These are phyloP conservation scores for Fusarium begoniae DNA, from an alignment of 2,329 filamentous ascomycete species.

Conservation along the genomic window DNA sequence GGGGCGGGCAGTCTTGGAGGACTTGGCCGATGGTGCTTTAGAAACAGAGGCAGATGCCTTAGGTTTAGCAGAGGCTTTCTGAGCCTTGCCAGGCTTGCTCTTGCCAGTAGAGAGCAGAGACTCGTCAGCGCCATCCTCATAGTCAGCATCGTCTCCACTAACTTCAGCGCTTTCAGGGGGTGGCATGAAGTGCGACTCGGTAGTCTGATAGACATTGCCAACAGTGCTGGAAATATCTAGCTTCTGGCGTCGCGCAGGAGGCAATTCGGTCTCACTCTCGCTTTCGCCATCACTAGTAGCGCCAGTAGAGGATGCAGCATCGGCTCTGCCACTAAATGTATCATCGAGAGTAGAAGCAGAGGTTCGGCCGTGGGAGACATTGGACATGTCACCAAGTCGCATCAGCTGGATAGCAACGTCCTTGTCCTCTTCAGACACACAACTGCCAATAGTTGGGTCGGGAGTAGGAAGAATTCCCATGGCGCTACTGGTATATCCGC, in stretches of 20 bases:
- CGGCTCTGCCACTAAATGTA: constrained; percentile 89
- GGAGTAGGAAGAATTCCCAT: constrained; percentile 83
- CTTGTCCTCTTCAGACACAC: constrained; percentile 92
- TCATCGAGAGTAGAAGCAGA: constrained; percentile 95
- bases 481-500: constrained; percentile 59
- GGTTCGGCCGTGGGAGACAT: constrained; percentile 90
- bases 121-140: constrained; percentile 47
- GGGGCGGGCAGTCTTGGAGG: constrained; percentile 55
- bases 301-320: constrained; percentile 83
- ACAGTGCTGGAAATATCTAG: constrained; percentile 55
- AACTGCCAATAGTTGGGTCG: constrained; percentile 96
- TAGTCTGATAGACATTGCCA: constrained; percentile 61
- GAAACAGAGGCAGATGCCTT: constrained; percentile 48
- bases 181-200: constrained; percentile 62
- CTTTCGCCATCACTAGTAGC: constrained; percentile 83
- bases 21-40: constrained; percentile 52
- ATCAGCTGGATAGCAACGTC: constrained; percentile 98
- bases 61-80: constrained; percentile 52
- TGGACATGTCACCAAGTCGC: constrained; percentile 92
- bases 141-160: constrained; percentile 49
- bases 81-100: constrained; percentile 52
- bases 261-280: constrained; percentile 70
- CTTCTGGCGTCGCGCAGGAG: constrained; percentile 67
- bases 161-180: constrained; percentile 58
- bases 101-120: constrained; percentile 52